Conservation (phyloP, 2,329 filamentous ascomycete genomes). For the Fusarium keratoplasticum region DNA sequence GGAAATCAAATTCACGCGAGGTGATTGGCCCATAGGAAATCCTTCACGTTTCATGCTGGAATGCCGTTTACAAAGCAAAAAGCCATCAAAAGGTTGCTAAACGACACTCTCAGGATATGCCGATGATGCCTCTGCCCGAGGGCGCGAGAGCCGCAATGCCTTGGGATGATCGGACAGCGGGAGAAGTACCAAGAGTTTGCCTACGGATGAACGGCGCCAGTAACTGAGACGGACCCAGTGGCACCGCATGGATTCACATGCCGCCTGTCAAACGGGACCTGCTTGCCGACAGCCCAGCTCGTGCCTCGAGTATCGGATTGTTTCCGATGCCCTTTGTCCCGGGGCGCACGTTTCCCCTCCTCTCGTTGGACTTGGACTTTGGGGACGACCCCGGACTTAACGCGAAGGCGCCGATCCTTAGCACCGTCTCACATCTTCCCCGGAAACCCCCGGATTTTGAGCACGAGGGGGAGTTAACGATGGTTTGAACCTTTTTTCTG, state of each 20-base stretch:
- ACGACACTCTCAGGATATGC: background rate
- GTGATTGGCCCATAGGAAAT: constrained; percentile 14
- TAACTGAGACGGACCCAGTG: background rate
- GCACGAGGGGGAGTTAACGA: background rate
- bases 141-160: background rate
- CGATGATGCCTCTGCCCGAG: background rate
- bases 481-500: background rate
- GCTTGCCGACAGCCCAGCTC: background rate
- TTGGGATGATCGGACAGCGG: background rate
- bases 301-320: background rate
- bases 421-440: constrained; percentile 15
- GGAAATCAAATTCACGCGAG: constrained; percentile 7
- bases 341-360: background rate
- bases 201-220: constrained; percentile 11
- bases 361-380: background rate
- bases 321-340: constrained; percentile 3
- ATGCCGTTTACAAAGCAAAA: constrained; percentile 23
- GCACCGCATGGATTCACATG: constrained; percentile 5
- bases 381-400: constrained; percentile 23
- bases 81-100: background rate
- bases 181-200: background rate
- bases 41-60: constrained; percentile 21
- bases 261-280: background rate
- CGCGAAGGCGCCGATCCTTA: constrained; percentile 17
- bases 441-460: constrained; percentile 26